A percentile compares a stretch with the other conserved stretches of the same genome.
phyloP scores from a whole-genome alignment of 2,329 filamentous ascomycete species.

The Trichoderma atrobrunneum region DNA sequence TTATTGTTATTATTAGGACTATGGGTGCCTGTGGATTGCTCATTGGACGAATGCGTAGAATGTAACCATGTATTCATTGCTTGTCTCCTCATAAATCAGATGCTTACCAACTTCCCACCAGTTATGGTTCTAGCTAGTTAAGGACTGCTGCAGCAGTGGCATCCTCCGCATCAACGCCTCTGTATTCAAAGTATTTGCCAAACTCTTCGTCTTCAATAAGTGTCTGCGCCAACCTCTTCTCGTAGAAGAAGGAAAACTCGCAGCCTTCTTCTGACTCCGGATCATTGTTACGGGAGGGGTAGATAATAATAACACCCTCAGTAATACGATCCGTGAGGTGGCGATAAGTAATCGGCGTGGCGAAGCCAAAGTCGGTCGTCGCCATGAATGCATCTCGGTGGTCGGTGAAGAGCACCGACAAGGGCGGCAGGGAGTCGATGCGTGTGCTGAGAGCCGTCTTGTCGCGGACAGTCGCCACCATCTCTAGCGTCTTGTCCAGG shows the following conservation, averaged over 20 bases:
- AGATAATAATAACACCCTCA: neutral
- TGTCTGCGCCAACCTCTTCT: neutral
- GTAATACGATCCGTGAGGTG: constrained; percentile 3
- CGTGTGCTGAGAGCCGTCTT: neutral
- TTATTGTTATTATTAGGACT: too few species aligned
- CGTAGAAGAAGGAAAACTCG: constrained; percentile 6
- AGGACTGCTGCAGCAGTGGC: neutral
- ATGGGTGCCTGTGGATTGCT: too few species aligned
- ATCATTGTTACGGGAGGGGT: neutral
- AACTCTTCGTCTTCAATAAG: neutral
- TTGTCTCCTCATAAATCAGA: too few species aligned
- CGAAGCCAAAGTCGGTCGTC: constrained; percentile 8
- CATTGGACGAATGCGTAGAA: too few species aligned
- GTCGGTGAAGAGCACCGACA: constrained; percentile 4
- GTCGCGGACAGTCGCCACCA: neutral
- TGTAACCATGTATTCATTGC: too few species aligned
- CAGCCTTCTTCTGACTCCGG: neutral
- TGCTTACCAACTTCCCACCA: too few species aligned
- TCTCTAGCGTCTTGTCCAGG: neutral
- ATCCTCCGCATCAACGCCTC: neutral
- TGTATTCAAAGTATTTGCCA: constrained; percentile 3
- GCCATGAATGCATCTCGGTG: neutral
- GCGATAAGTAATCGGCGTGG: neutral
- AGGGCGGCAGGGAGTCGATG: neutral
- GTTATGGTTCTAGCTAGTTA: neutral